Conservation (phyloP, 2,329 filamentous ascomycete species). For the Aspergillus sp. region DNA sequence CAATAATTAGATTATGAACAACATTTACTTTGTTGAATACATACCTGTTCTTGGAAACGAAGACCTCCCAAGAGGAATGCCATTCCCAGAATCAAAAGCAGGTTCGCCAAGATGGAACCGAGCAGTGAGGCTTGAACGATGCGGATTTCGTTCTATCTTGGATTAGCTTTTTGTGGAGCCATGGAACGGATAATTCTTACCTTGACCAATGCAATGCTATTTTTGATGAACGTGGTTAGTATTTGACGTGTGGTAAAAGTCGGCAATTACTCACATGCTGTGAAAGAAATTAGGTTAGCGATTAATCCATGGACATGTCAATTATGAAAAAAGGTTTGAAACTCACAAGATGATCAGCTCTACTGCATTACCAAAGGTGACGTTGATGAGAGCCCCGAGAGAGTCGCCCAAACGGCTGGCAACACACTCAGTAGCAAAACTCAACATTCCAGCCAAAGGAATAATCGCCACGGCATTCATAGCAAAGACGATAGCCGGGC, state of each 20-base stretch:
- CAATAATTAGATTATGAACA: background rate
- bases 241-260: background rate
- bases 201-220: constrained; percentile 71
- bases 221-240: background rate
- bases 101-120: constrained; percentile 83
- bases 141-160: constrained; percentile 63
- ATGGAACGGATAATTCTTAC: constrained; percentile 27
- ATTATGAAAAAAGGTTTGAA: constrained; percentile 20
- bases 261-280: constrained; percentile 50
- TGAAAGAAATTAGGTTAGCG: background rate
- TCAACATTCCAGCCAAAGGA: constrained; percentile 66
- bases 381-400: constrained; percentile 67
- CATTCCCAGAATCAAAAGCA: constrained; percentile 88
- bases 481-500: constrained; percentile 62
- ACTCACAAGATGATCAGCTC: constrained; percentile 68
- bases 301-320: too few relatives aligned
- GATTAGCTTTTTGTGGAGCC: background rate
- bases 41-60: constrained; percentile 77
- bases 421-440: constrained; percentile 70
- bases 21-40: constrained; percentile 9
- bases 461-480: constrained; percentile 74
- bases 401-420: constrained; percentile 68
- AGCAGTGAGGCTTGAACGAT: constrained; percentile 89
- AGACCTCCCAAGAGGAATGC: constrained; percentile 81
- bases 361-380: constrained; percentile 75